Percentiles rank a stretch among this genome's conserved stretches.
These are phyloP conservation scores for Pestalotiopsis sp. DNA, from an alignment of 2,329 filamentous ascomycete species.

Conservation along the genomic window DNA sequence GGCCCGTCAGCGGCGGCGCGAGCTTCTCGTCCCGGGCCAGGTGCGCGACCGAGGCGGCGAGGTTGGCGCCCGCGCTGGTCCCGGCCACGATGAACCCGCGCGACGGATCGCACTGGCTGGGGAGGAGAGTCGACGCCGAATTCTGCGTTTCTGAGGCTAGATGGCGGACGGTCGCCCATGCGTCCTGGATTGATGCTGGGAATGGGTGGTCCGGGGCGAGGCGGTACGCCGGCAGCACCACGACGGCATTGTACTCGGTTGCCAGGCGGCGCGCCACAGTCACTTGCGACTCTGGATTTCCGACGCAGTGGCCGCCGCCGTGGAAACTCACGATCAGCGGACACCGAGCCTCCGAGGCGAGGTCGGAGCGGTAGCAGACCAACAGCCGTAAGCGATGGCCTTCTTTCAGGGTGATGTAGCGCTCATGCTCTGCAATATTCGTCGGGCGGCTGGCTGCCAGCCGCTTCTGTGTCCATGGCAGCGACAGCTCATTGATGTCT, in stretches of 20 bases:
- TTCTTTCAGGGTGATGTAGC: slow-evolving; percentile 11
- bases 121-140: background rate
- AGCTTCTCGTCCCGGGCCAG: slow-evolving; percentile 16
- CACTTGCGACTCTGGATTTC: slow-evolving; percentile 18
- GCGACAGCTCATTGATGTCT: slow-evolving; percentile 6
- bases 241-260: slow-evolving; percentile 14
- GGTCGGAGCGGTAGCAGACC: slow-evolving; percentile 4
- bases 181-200: slow-evolving; percentile 56
- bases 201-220: slow-evolving; percentile 58
- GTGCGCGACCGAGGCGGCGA: slow-evolving; percentile 16
- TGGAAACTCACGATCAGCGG: slow-evolving; percentile 21
- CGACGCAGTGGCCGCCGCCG: slow-evolving; percentile 19
- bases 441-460: slow-evolving; percentile 10
- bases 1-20: slow-evolving; percentile 18
- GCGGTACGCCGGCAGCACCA: slow-evolving; percentile 43
- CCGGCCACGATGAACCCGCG: slow-evolving; percentile 11
- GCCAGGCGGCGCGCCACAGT: slow-evolving; percentile 17
- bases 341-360: background rate
- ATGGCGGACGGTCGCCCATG: slow-evolving; percentile 60
- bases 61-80: slow-evolving; percentile 6
- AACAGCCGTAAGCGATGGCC: slow-evolving; percentile 16
- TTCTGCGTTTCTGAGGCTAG: background rate
- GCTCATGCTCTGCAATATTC: slow-evolving; percentile 17
- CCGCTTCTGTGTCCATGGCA: slow-evolving; percentile 1
- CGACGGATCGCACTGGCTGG: slow-evolving; percentile 1